Base-by-base conservation (phyloP, 2,329 filamentous ascomycete genomes). In the Hirsutella thompsonii region DNA sequence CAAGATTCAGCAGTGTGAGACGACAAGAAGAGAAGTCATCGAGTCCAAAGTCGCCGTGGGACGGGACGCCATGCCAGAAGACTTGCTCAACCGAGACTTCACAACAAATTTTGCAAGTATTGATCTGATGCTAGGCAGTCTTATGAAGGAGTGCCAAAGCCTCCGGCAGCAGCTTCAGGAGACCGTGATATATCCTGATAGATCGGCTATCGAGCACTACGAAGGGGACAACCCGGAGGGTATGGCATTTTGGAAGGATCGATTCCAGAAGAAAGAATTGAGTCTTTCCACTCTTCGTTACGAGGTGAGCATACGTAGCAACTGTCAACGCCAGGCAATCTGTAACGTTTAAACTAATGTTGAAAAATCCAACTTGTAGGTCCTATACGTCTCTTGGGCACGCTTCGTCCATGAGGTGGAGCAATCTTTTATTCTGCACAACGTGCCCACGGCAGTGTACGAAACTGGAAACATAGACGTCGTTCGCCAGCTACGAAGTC, bases 201-300 rank as follows among this genome's bases (percentile, higher is more conserved):
- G 40, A 10, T 44, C 37, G n/a, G 39, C 37, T 40, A 43, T 44
- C 16, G 21, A 46, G 26, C 28, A 46, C 26, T 44, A 46, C 20
- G 29, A 46, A 38, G 37, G 20, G 32, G 30, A 44, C 19, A 41
- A 46, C 37, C 44, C 42, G 29, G 44, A 46, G 38, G 44, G 42
- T n/a, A 36, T 39, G 38, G 37, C 43, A 32, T 45, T 45, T 41
- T 45, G 43, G 43, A 45, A 43, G 36, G 37, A 45, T 42, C 41
- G 38, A 34, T 43, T 45, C 34, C 43, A 45, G 32, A 45, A 40
- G 36, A 36, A 29, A 11, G 42, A 42, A 40, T 33, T 45, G n/a
- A 40, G 36, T 37, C 29, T 39, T 33, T 42, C 43, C 28, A 40
- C 40, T 37, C 37, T 45, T 29, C 43, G 43, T 34, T 45, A 42